Evolutionary conservation across 2,329 filamentous ascomycete species (phyloP).

Genomic region (Fusarium sp.): DNA sequence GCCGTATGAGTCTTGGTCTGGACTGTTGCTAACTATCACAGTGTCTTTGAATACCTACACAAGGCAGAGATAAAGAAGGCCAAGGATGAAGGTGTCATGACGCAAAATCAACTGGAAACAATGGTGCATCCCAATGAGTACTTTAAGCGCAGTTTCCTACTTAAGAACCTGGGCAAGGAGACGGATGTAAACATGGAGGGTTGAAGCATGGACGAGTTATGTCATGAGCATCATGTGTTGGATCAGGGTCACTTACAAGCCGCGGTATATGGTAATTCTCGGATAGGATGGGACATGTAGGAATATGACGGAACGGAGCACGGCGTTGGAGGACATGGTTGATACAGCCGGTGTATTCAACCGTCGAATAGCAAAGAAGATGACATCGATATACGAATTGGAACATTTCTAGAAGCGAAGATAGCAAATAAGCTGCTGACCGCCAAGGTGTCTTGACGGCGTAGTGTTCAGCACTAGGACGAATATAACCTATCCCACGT

Average conservation of each 20-base stretch:
- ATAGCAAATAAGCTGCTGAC: conserved; percentile 15
- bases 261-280: conserved; percentile 20
- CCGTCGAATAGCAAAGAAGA: conserved; percentile 5
- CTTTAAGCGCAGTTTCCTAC: conserved; percentile 91
- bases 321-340: conserved; percentile 34
- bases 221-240: conserved; percentile 25
- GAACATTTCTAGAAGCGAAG: conserved; percentile 34
- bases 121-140: conserved; percentile 98
- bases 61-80: conserved; percentile 81
- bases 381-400: conserved; percentile 9
- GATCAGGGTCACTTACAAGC: conserved; percentile 15
- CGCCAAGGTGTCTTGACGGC: conserved; percentile 9
- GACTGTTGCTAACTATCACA: conserved; percentile 45
- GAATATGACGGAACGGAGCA: conserved; percentile 35
- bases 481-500: neutral
- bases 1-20: neutral
- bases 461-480: neutral
- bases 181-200: conserved; percentile 70
- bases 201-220: conserved; percentile 45
- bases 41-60: conserved; percentile 90
- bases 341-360: conserved; percentile 5
- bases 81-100: conserved; percentile 80
- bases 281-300: conserved; percentile 4
- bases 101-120: conserved; percentile 84
- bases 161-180: conserved; percentile 79